Conservation (phyloP, 495 filamentous ascomycete genomes). For the Penicillium roqueforti region DNA sequence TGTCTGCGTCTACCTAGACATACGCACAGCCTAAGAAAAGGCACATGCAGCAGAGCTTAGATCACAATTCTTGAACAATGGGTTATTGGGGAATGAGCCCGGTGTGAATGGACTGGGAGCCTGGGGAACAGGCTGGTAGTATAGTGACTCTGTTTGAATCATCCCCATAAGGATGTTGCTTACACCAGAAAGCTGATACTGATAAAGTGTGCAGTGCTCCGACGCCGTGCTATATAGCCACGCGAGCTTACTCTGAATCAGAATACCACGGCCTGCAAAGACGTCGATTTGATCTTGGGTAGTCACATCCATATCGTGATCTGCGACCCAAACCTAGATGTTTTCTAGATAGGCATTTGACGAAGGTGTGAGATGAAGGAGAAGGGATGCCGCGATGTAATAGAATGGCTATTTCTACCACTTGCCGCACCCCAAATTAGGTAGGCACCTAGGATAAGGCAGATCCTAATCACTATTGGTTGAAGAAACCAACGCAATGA, state of each 20-base stretch:
- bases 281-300: conserved; percentile 55
- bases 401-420: no score
- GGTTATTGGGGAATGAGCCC: conserved; percentile 46
- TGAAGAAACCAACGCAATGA: no score
- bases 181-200: conserved; percentile 68
- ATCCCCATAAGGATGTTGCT: conserved; percentile 63
- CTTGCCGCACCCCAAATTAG: no score
- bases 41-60: neutral
- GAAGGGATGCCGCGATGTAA: no score
- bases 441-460: no score
- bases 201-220: conserved; percentile 70
- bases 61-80: conserved; percentile 14
- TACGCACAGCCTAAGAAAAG: neutral
- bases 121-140: conserved; percentile 59
- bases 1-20: no score
- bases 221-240: conserved; percentile 67
- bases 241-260: conserved; percentile 48
- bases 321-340: conserved; percentile 63
- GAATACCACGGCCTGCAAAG: conserved; percentile 58
- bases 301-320: conserved; percentile 62
- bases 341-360: no score
- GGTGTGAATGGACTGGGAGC: conserved; percentile 51
- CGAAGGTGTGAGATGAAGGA: no score
- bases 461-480: no score
- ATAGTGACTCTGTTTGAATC: conserved; percentile 76